These are phyloP conservation scores for Lupinus albus DNA, from an alignment of 306 rosid species.

Conservation along the genomic window DNA sequence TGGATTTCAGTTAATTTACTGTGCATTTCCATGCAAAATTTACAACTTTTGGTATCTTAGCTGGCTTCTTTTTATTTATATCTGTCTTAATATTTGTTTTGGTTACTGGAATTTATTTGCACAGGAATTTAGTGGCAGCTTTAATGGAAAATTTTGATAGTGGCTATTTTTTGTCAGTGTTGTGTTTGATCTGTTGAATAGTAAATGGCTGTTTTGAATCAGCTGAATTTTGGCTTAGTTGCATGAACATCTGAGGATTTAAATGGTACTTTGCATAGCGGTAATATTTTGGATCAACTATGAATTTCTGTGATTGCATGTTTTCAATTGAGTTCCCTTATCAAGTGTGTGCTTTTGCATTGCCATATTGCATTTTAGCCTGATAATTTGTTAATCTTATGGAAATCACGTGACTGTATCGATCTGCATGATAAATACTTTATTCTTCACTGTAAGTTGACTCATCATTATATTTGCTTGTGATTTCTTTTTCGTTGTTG, in stretches of 20 bases:
- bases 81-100: conserved; percentile 29
- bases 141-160: not conserved
- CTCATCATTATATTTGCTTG: conserved; percentile 17
- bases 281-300: conserved; percentile 2
- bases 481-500: conserved; percentile 25
- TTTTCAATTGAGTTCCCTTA: not conserved
- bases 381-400: conserved; percentile 24
- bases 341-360: conserved; percentile 10
- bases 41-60: conserved; percentile 5
- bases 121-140: not conserved
- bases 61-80: conserved; percentile 19
- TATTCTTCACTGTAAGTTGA: not conserved
- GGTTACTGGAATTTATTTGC: not conserved
- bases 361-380: not conserved
- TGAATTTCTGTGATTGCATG: not conserved
- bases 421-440: not conserved
- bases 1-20: conserved; percentile 5
- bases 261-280: not conserved
- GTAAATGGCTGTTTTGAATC: conserved; percentile 15
- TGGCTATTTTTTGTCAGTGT: not conserved
- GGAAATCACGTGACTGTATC: not conserved
- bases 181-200: conserved; percentile 35
- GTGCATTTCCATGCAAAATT: conserved; percentile 21
- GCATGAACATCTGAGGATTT: conserved; percentile 16
- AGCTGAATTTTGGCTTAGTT: conserved; percentile 16